phyloP scores from a whole-genome alignment of 164 flowering plant genomes.

The Stephania japonica region DNA sequence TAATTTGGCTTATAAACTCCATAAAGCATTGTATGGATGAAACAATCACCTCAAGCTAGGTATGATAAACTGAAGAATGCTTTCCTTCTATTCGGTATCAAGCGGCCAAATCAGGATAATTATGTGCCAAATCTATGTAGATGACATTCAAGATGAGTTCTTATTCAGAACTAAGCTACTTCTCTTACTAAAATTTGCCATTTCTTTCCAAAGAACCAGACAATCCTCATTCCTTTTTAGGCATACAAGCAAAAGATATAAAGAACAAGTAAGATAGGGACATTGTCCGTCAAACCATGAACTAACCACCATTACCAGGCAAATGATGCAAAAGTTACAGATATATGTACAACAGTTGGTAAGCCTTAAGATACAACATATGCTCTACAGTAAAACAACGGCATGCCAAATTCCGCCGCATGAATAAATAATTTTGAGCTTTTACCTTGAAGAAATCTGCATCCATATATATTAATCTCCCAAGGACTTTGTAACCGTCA shows the following conservation, averaged over 20 bases:
- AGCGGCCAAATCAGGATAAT: too few species aligned
- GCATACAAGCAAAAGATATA: background rate
- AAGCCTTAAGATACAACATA: background rate
- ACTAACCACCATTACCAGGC: background rate
- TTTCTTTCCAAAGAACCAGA: too few species aligned
- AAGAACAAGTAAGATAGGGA: background rate
- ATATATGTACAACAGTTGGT: background rate
- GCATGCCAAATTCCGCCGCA: background rate
- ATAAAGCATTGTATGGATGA: too few species aligned
- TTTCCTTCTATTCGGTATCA: too few species aligned
- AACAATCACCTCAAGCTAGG: too few species aligned
- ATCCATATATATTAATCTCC: background rate
- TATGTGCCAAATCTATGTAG: too few species aligned
- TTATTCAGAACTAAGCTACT: too few species aligned
- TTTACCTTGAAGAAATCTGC: background rate
- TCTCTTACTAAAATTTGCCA: too few species aligned
- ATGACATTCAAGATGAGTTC: too few species aligned
- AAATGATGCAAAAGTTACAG: background rate
- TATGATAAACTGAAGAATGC: too few species aligned
- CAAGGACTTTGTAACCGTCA: background rate
- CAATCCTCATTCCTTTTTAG: background rate
- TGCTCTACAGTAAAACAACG: background rate
- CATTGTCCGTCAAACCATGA: background rate
- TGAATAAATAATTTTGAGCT: background rate
- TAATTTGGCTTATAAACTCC: too few species aligned